phyloP scores from a whole-genome alignment of 495 filamentous ascomycete genomes.

The Neurospora sp. region DNA sequence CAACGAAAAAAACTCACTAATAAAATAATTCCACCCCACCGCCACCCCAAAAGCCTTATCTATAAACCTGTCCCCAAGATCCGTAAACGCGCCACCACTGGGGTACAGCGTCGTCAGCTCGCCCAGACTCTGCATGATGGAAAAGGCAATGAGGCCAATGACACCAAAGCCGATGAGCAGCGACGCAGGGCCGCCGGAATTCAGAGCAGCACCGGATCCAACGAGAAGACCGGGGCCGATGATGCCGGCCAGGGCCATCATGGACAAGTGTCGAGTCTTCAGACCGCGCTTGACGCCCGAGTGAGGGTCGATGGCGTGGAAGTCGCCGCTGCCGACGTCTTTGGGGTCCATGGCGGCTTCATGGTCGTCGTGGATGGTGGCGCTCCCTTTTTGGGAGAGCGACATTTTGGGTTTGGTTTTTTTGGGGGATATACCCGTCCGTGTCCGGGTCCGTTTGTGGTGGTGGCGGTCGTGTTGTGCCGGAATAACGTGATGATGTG shows the following conservation, averaged over 20 bases:
- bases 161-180: constrained; percentile 55
- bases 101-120: constrained; percentile 64
- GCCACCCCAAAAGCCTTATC: constrained; percentile 73
- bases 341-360: background rate
- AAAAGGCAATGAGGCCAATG: constrained; percentile 57
- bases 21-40: constrained; percentile 73
- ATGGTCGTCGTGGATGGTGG: background rate
- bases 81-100: constrained; percentile 46
- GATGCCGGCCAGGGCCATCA: constrained; percentile 58
- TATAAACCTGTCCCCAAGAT: constrained; percentile 61
- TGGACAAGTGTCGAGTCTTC: constrained; percentile 59
- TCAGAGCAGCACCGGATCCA: constrained; percentile 51
- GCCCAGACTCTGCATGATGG: constrained; percentile 53
- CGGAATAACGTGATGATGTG: background rate
- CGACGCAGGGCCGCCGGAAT: constrained; percentile 51
- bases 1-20: constrained; percentile 17
- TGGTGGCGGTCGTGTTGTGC: background rate
- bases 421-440: background rate
- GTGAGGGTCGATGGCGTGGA: constrained; percentile 34
- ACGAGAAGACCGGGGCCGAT: constrained; percentile 45
- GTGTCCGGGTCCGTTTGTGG: background rate
- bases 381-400: background rate
- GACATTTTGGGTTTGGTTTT: background rate
- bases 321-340: constrained; percentile 21
- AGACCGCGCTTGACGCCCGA: constrained; percentile 44